These are phyloP conservation scores for Tricholoma saponaceum DNA, from an alignment of 768 basidiomycete genomes.

Conservation along the genomic window DNA sequence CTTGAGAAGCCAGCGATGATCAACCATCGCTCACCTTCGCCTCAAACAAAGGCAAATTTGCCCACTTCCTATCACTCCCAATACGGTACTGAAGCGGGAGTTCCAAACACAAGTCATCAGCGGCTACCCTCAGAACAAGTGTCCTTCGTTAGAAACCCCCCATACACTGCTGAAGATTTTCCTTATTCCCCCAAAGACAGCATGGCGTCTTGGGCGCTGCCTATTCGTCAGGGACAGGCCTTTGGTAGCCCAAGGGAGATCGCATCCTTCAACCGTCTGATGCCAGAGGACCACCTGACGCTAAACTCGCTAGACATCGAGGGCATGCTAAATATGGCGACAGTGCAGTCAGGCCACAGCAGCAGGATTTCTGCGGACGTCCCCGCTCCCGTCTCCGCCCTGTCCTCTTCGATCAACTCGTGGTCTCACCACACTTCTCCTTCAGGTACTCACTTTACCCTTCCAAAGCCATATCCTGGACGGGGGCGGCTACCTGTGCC, in stretches of 20 bases:
- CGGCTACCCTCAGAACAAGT: no score
- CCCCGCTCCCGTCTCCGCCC: constrained; percentile 5
- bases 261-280: background rate
- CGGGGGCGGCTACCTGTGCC: constrained; percentile 25
- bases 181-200: constrained; percentile 25
- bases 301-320: constrained; percentile 11
- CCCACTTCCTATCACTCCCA: background rate
- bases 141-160: background rate
- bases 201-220: constrained; percentile 32
- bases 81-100: background rate
- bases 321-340: constrained; percentile 38
- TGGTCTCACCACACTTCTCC: constrained; percentile 2
- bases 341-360: constrained; percentile 26
- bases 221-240: constrained; percentile 23
- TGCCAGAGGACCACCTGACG: background rate
- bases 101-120: background rate
- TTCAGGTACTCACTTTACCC: background rate
- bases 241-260: background rate
- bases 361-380: constrained; percentile 16
- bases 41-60: constrained; percentile 5
- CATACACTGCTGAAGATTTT: constrained; percentile 29
- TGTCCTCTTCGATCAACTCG: constrained; percentile 6
- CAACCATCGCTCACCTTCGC: background rate
- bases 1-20: constrained; percentile 15
- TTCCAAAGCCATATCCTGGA: constrained; percentile 8